These are phyloP conservation scores for Entomortierella chlamydospora DNA, from an alignment of 192 early-diverging fungal genomes.

Conservation along the genomic window DNA sequence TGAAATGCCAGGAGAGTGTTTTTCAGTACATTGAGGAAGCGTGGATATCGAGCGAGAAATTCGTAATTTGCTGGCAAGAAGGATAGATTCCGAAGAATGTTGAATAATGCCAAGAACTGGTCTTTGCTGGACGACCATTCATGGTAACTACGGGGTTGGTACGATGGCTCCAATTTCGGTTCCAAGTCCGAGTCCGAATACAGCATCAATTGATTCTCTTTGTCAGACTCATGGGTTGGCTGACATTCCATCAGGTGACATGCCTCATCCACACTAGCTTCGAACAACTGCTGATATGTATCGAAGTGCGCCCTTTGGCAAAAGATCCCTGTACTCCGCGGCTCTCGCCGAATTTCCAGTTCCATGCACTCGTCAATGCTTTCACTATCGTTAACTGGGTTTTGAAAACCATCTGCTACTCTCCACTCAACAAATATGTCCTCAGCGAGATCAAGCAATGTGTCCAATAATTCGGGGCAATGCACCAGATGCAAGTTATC, in stretches of 20 bases:
- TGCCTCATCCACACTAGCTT: slow-evolving; percentile 64
- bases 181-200: neutral
- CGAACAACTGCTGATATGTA: slow-evolving; percentile 63
- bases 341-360: neutral
- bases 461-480: slow-evolving; percentile 78
- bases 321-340: slow-evolving; percentile 18
- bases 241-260: slow-evolving; percentile 44
- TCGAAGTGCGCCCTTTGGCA: slow-evolving; percentile 28
- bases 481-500: slow-evolving; percentile 62
- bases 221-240: slow-evolving; percentile 34
- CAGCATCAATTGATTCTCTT: neutral
- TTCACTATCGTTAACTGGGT: neutral
- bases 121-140: slow-evolving; percentile 55
- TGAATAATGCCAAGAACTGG: slow-evolving; percentile 63
- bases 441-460: slow-evolving; percentile 70
- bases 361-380: neutral
- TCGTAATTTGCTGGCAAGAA: slow-evolving; percentile 63
- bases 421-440: slow-evolving; percentile 33
- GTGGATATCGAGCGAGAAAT: slow-evolving; percentile 59
- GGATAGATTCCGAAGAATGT: slow-evolving; percentile 67
- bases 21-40: slow-evolving; percentile 57
- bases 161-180: neutral
- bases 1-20: slow-evolving; percentile 36
- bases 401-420: neutral
- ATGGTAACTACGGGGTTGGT: slow-evolving; percentile 8